phyloP scores from a whole-genome alignment of 805 yeast genomes.

The Pichia nakasei region DNA sequence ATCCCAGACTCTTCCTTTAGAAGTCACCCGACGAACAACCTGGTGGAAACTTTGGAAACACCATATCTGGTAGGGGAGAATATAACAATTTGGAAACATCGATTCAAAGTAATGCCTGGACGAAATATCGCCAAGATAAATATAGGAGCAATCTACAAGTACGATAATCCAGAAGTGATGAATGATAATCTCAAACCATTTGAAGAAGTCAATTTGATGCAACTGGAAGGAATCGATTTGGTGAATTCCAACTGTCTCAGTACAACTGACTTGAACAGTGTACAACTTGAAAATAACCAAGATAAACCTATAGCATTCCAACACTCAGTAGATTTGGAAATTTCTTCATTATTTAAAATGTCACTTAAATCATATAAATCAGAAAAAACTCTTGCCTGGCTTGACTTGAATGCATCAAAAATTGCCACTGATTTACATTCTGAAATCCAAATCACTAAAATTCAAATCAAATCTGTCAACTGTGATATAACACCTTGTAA shows the following conservation, averaged over 20 bases:
- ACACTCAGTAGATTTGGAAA: not conserved
- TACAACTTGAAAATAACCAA: slow-evolving; percentile 3
- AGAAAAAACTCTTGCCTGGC: slow-evolving; percentile 20
- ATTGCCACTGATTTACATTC: slow-evolving; percentile 9
- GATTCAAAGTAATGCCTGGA: slow-evolving; percentile 14
- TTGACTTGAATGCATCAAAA: slow-evolving; percentile 18
- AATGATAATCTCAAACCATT: slow-evolving; percentile 10
- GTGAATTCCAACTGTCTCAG: slow-evolving; percentile 1
- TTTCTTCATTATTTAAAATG: slow-evolving; percentile 23
- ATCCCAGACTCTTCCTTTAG: not conserved
- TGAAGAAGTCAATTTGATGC: slow-evolving; percentile 7
- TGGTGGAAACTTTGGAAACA: not conserved
- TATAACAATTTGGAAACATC: slow-evolving; percentile 13
- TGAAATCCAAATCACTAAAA: slow-evolving; percentile 11
- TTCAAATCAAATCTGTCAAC: slow-evolving; percentile 15
- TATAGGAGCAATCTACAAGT: slow-evolving; percentile 14
- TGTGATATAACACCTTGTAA: slow-evolving; percentile 20
- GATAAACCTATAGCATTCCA: too few relatives aligned
- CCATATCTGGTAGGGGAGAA: not conserved
- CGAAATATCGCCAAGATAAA: slow-evolving; percentile 12
- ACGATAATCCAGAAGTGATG: slow-evolving; percentile 1
- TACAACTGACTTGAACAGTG: not conserved
- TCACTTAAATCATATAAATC: slow-evolving; percentile 19
- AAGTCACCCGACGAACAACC: not conserved
- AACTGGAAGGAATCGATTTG: slow-evolving; percentile 11